A percentile compares a stretch with the other conserved stretches of the same genome.
phyloP scores from a whole-genome alignment of 257 asterid genomes.

The Sherardia arvensis region DNA sequence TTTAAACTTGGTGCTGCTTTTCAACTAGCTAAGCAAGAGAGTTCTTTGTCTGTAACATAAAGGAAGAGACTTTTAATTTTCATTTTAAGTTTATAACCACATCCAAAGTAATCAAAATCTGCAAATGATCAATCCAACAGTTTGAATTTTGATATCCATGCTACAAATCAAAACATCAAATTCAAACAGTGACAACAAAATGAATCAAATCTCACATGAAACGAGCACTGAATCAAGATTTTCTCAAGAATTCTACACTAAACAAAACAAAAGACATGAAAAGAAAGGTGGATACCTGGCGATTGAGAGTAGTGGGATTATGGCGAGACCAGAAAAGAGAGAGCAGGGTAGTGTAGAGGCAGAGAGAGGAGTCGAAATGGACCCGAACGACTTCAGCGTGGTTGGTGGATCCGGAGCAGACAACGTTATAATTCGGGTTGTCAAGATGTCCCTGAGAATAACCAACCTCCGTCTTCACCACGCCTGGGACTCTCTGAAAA shows the following conservation, averaged over 20 bases:
- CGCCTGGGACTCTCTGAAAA: slow-evolving; percentile 63
- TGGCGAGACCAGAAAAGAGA: slow-evolving; percentile 69
- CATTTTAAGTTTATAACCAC: background rate
- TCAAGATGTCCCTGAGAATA: slow-evolving; percentile 61
- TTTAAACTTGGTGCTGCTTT: too few relatives aligned
- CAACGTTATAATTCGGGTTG: slow-evolving; percentile 50
- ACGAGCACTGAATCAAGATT: background rate
- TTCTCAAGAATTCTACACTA: background rate
- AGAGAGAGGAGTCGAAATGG: slow-evolving; percentile 56
- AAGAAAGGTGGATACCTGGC: slow-evolving; percentile 35
- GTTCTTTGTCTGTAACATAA: too few relatives aligned
- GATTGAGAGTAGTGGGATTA: slow-evolving; percentile 68
- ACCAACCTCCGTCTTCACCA: slow-evolving; percentile 77
- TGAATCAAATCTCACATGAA: background rate
- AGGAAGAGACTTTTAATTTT: too few relatives aligned
- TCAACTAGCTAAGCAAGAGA: too few relatives aligned
- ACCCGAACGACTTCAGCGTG: slow-evolving; percentile 74
- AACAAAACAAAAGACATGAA: background rate
- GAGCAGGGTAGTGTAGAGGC: slow-evolving; percentile 48
- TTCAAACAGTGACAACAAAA: background rate
- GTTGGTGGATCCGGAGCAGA: slow-evolving; percentile 60
- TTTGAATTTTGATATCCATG: background rate
- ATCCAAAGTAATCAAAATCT: background rate
- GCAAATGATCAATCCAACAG: background rate
- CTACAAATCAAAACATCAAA: background rate